A percentile compares a stretch with the other conserved stretches of the same genome.
These are phyloP conservation scores for Stachybotrys echinatus DNA, from an alignment of 2,329 filamentous ascomycete species.

Conservation along the genomic window DNA sequence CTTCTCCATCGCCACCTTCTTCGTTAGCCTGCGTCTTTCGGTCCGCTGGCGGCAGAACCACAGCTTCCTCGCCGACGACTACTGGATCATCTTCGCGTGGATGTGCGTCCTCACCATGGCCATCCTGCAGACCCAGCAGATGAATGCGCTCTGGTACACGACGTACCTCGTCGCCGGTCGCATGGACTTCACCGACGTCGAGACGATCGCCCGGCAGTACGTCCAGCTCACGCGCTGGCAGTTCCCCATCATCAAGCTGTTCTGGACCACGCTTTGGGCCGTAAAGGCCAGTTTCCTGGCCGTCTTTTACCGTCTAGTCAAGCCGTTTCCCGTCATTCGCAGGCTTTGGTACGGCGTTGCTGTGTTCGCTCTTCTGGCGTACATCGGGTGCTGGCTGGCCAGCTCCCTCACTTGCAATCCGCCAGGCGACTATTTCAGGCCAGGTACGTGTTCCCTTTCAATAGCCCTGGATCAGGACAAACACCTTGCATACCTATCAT, in stretches of 20 bases:
- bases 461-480: too few relatives aligned
- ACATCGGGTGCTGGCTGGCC: constrained; percentile 10
- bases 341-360: constrained; percentile 12
- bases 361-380: constrained; percentile 10
- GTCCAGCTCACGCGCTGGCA: constrained; percentile 10
- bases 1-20: constrained; percentile 18
- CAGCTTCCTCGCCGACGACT: constrained; percentile 19
- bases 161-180: constrained; percentile 9
- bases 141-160: constrained; percentile 11
- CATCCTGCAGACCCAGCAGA: constrained; percentile 13
- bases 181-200: constrained; percentile 3
- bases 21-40: constrained; percentile 18
- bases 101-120: constrained; percentile 15
- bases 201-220: neutral
- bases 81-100: constrained; percentile 22
- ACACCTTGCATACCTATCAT: too few relatives aligned
- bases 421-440: constrained; percentile 9
- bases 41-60: constrained; percentile 17
- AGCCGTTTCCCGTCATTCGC: constrained; percentile 7
- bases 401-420: constrained; percentile 9
- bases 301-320: constrained; percentile 13
- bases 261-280: constrained; percentile 15
- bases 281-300: constrained; percentile 17
- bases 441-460: constrained; percentile 5
- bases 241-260: constrained; percentile 16